Percentiles rank a stretch among this genome's conserved stretches.
These are phyloP conservation scores for Paramecium octaurelia DNA, from an alignment of 73 alveolate genomes.

Conservation along the genomic window DNA sequence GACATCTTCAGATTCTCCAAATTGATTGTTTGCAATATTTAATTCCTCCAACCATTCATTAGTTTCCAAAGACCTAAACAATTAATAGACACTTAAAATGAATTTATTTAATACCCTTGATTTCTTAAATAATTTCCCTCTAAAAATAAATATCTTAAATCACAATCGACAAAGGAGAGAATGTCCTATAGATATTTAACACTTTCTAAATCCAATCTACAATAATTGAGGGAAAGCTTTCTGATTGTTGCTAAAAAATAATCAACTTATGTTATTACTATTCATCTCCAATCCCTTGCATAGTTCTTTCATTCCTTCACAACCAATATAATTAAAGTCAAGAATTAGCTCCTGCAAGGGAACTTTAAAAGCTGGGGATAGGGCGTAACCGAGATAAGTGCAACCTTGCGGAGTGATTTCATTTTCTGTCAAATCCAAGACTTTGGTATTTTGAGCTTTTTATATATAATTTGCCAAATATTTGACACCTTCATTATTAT, in stretches of 20 bases:
- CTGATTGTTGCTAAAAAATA: background rate
- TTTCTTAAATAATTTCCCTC: conserved; percentile 60
- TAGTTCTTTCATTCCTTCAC: conserved; percentile 47
- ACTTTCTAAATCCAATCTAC: conserved; percentile 57
- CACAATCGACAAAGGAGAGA: conserved; percentile 53
- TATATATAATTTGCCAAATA: conserved; percentile 50
- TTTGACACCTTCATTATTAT: conserved; percentile 55
- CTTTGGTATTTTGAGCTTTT: conserved; percentile 48
- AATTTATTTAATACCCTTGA: background rate
- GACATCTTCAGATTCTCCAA: conserved; percentile 62
- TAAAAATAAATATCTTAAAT: conserved; percentile 29
- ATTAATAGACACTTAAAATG: background rate
- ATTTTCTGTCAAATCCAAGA: conserved; percentile 57
- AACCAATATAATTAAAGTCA: conserved; percentile 52
- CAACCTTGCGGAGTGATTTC: conserved; percentile 53
- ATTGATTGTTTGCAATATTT: conserved; percentile 58
- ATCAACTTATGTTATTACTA: background rate
- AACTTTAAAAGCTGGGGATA: conserved; percentile 48
- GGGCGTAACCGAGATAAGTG: conserved; percentile 51
- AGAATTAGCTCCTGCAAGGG: conserved; percentile 34
- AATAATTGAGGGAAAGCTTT: conserved; percentile 48
- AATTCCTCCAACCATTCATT: conserved; percentile 60
- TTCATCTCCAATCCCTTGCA: conserved; percentile 57
- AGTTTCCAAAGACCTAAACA: conserved; percentile 54
- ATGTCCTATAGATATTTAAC: conserved; percentile 56